Evolutionary conservation across 1,139 yeast genomes (phyloP), one percentile per base, ranked within the genome.

Genomic region (Yamadazyma dushanensis): DNA sequence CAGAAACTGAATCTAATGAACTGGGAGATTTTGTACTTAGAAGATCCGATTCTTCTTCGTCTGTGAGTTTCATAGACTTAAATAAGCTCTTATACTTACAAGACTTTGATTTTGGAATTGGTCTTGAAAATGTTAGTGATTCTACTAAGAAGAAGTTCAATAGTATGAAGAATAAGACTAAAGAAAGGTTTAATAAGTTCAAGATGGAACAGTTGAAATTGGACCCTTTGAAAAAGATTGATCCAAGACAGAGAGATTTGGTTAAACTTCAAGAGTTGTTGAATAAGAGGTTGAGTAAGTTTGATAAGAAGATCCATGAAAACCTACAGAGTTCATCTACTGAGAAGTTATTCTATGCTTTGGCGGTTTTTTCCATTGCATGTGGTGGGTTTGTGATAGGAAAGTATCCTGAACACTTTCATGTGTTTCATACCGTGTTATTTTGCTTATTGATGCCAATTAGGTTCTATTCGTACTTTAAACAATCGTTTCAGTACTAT

Each of bases 341-440:
- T 1, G 97, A 90, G 52, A 92, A 90, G 59, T 53, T 81, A 22
- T 88, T 89, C 50, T 92, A 89, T 57, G 82, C 96, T 0, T 57
- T 79, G 28, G 81, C 95, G 0, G 69, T 89, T 29, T 76, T 80
- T 40, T 63, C 77, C 37, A 75, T 92, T 10, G 87, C 92, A 31
- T 59, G 76, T 24, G 69, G 82, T 13, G 97, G 97, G 0, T 75
- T 80, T 43, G 59, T 88, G 8, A 80, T 90, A 50, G 97, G 97
- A 6, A 73, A 75, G 40, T 74, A 75, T 47, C 97, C 97, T 0
- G 72, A 76, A 29, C 76, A 73, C 56, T 83, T 90, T 57, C 97
- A 89, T 47, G 59, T 82, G 3, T 76, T 81, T 48, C 92, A 92
- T 57, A 78, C 96, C 0, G 63, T 63, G 0, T 61, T 87, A 36